Evolutionary conservation across 805 yeast species (phyloP).

Genomic region (Metschnikowia drakensbergensis): DNA sequence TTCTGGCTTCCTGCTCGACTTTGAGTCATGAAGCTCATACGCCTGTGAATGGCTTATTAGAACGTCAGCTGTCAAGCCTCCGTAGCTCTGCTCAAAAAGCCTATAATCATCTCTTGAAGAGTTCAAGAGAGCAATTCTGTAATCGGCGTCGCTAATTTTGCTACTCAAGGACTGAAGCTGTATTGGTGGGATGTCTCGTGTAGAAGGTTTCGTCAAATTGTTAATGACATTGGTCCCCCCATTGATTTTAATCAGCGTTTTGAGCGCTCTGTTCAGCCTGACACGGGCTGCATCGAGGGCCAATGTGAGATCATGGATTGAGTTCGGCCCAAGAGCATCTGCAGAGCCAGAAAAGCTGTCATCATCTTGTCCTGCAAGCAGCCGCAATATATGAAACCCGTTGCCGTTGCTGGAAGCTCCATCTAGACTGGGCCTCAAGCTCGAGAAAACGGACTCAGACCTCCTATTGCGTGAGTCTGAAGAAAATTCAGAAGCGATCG

Average conservation of each 20-base stretch:
- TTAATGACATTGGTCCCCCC: conserved; percentile 42
- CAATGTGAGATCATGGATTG: conserved; percentile 72
- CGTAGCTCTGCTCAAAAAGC: conserved; percentile 37
- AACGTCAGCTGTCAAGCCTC: conserved; percentile 35
- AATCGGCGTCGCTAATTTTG: conserved; percentile 23
- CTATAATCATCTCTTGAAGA: conserved; percentile 26
- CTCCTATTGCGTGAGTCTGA: conserved; percentile 10
- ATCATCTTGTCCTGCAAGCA: conserved; percentile 15
- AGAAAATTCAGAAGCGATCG: conserved; percentile 14
- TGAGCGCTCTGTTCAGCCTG: conserved; percentile 31
- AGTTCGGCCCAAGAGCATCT: conserved; percentile 66
- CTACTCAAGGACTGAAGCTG: conserved; percentile 40
- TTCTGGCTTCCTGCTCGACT: conserved; percentile 3
- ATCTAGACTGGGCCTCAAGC: conserved; percentile 16
- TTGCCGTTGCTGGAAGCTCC: conserved; percentile 11
- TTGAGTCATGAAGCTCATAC: conserved; percentile 9
- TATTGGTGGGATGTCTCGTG: conserved; percentile 80
- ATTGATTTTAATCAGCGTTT: conserved; percentile 34
- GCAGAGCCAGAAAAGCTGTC: conserved; percentile 24
- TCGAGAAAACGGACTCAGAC: conserved; percentile 17
- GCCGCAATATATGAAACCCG: conserved; percentile 16
- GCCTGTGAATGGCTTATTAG: conserved; percentile 28
- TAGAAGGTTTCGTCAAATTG: conserved; percentile 63
- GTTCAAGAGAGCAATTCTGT: conserved; percentile 19
- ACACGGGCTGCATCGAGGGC: conserved; percentile 48